phyloP scores from a whole-genome alignment of 2,329 filamentous ascomycete genomes.

The Acephala macrosclerotiorum region DNA sequence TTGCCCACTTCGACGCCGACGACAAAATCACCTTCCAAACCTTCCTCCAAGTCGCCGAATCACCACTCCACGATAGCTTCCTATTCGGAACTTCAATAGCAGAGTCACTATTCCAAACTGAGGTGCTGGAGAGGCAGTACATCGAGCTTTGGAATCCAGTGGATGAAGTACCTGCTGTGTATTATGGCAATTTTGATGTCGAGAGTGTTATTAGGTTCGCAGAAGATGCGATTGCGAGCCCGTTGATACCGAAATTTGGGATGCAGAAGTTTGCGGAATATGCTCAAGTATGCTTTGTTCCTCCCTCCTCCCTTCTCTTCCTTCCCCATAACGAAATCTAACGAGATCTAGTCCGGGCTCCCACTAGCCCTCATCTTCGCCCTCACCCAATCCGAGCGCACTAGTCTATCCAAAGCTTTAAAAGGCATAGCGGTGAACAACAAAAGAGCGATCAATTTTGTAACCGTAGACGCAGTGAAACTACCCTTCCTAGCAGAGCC shows the following conservation, averaged over 20 bases:
- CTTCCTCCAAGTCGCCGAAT: neutral
- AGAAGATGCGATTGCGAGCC: conserved; percentile 64
- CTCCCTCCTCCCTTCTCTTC: neutral
- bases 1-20: conserved; percentile 81
- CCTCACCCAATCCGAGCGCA: conserved; percentile 68
- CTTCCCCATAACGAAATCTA: neutral
- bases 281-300: conserved; percentile 54
- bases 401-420: conserved; percentile 56
- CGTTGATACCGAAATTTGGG: conserved; percentile 72
- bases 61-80: neutral
- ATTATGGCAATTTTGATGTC: conserved; percentile 61
- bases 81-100: neutral
- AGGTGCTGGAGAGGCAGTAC: conserved; percentile 66
- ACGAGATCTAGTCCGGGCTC: conserved; percentile 62
- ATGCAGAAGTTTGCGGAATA: conserved; percentile 74
- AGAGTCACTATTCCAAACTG: conserved; percentile 70
- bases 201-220: conserved; percentile 54
- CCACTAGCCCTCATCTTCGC: conserved; percentile 76
- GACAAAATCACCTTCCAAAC: conserved; percentile 53
- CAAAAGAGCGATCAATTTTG: conserved; percentile 74
- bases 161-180: conserved; percentile 71
- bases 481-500: conserved; percentile 54
- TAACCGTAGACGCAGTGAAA: conserved; percentile 72
- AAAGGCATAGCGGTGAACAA: conserved; percentile 68
- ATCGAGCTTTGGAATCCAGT: conserved; percentile 75